Evolutionary conservation across 441 rosid species (phyloP).

Genomic region (Bocquillonia castaneifolia): DNA sequence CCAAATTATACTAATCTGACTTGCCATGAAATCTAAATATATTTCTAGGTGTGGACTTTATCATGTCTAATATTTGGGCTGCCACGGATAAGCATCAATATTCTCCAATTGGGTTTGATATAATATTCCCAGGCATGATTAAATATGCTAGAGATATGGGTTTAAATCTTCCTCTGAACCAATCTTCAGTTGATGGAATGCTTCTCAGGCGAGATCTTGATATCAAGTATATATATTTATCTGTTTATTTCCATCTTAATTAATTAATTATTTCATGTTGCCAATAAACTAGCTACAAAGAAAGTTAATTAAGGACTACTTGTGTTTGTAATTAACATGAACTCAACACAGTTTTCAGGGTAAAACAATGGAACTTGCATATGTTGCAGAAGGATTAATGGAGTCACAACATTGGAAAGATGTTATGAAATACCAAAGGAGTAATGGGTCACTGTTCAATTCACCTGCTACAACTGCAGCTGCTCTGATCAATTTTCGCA

Average conservation of each 20-base stretch:
- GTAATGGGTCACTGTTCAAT: slow-evolving; percentile 4
- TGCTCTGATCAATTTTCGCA: background rate
- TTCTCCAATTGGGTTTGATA: background rate
- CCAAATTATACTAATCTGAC: background rate
- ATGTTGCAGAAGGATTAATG: slow-evolving; percentile 1
- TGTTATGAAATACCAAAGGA: slow-evolving; percentile 9
- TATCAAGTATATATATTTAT: background rate
- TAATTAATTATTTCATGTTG: too few species aligned
- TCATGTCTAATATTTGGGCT: background rate
- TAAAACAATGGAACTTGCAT: background rate
- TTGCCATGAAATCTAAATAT: background rate
- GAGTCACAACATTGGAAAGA: background rate
- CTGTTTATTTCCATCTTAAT: background rate
- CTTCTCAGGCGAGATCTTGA: background rate
- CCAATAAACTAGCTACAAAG: too few species aligned
- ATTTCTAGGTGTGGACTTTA: background rate
- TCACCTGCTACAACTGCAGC: slow-evolving; percentile 13
- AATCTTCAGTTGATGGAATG: background rate
- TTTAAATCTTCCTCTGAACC: background rate
- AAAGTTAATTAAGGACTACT: too few species aligned
- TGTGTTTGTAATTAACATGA: too few species aligned
- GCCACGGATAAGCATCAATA: background rate
- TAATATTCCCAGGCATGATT: slow-evolving; percentile 8
- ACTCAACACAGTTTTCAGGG: background rate
- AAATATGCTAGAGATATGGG: background rate